A percentile compares a stretch with the other conserved stretches of the same genome.
Evolutionary conservation across 2,329 filamentous ascomycete genomes (phyloP).

Genomic region (Albifimbria verrucaria): DNA sequence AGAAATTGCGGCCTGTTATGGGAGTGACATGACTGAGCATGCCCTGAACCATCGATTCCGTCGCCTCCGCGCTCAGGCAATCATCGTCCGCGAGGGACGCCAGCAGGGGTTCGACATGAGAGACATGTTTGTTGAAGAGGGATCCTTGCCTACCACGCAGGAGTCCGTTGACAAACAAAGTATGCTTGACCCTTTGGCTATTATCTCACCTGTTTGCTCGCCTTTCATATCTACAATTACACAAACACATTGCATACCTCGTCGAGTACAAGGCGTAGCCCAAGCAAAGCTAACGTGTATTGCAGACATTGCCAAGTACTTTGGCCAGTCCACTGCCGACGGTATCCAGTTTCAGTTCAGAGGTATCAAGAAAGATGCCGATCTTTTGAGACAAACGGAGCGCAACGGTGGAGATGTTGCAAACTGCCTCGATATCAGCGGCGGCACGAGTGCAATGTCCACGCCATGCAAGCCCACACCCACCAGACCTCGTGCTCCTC

Average conservation of each 20-base stretch:
- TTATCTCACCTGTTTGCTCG: too few species aligned
- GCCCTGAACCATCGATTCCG: constrained; percentile 52
- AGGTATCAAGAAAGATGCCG: constrained; percentile 50
- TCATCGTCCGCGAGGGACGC: constrained; percentile 34
- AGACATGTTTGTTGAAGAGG: constrained; percentile 33
- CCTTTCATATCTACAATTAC: too few species aligned
- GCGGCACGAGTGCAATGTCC: constrained; percentile 18
- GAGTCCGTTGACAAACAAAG: constrained; percentile 37
- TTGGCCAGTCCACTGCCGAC: constrained; percentile 54
- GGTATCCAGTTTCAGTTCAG: constrained; percentile 62
- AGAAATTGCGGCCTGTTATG: constrained; percentile 47
- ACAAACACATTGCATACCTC: too few species aligned
- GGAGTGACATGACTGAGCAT: constrained; percentile 45
- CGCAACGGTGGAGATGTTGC: constrained; percentile 43
- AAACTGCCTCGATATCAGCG: constrained; percentile 28
- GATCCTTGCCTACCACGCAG: constrained; percentile 32
- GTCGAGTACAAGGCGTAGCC: too few species aligned
- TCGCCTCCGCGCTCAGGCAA: constrained; percentile 38
- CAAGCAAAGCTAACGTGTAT: constrained; percentile 3
- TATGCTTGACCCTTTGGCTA: constrained; percentile 29
- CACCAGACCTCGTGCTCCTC: constrained; percentile 9
- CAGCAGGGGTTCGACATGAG: constrained; percentile 37
- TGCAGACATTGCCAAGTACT: constrained; percentile 57
- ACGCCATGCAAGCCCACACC: constrained; percentile 28
- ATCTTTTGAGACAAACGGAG: constrained; percentile 42